Conservation (phyloP, 1,284 basidiomycete genomes). For the Ustilago loliicola region DNA sequence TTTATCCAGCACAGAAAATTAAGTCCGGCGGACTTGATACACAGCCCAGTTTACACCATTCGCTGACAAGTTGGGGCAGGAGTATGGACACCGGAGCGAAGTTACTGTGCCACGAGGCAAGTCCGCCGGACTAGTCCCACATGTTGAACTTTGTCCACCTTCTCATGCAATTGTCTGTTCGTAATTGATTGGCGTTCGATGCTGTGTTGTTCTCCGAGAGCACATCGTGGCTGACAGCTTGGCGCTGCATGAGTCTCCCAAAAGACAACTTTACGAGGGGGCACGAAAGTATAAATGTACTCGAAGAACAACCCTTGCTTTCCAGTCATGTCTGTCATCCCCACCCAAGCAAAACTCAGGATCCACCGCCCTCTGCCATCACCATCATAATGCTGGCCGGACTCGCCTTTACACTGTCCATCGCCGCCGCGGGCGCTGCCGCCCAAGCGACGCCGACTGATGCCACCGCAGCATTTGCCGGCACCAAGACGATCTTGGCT, state of each 20-base stretch:
- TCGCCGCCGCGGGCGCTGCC: not conserved
- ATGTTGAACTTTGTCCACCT: not conserved
- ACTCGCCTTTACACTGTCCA: not conserved
- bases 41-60: not conserved
- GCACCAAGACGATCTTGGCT: constrained; percentile 1
- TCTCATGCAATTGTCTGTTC: not conserved
- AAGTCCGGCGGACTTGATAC: constrained; percentile 20
- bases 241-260: not conserved
- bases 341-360: no score
- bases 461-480: not conserved
- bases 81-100: not conserved
- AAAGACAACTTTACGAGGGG: not conserved
- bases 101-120: constrained; percentile 4
- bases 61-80: not conserved
- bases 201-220: not conserved
- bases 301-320: not conserved
- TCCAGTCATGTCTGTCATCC: not conserved
- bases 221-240: constrained; percentile 1
- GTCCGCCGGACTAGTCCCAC: constrained; percentile 12
- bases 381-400: constrained; percentile 3
- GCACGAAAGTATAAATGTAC: constrained; percentile 1
- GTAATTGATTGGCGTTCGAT: not conserved
- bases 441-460: not conserved
- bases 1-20: not conserved
- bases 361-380: not conserved